Percentiles rank a stretch among this genome's conserved stretches.
Conservation (phyloP, 768 basidiomycete species). For the Trametes gibbosa region DNA sequence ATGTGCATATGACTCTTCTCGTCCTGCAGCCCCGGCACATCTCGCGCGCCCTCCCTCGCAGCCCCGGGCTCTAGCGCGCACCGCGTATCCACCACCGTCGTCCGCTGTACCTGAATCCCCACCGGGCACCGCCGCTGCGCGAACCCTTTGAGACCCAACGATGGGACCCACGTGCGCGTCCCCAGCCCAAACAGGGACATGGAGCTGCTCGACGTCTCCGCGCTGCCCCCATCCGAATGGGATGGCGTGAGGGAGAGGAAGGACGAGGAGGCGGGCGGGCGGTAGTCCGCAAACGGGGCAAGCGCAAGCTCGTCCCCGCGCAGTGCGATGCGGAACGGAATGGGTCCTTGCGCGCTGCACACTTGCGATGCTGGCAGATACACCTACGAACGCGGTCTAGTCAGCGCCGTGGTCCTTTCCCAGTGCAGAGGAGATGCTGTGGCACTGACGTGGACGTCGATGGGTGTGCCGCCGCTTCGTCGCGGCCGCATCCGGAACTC, state of each 20-base stretch:
- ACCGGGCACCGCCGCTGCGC: conserved; percentile 3
- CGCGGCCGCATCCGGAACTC: conserved; percentile 16
- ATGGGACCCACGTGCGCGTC: background rate
- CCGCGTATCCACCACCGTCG: conserved; percentile 11
- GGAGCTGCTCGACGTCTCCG: no score
- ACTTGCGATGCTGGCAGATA: conserved; percentile 26
- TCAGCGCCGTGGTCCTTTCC: background rate
- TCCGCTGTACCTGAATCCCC: conserved; percentile 9
- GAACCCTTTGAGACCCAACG: background rate
- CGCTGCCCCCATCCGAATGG: background rate
- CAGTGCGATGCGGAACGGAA: conserved; percentile 27
- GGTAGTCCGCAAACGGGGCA: conserved; percentile 21
- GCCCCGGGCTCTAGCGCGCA: background rate
- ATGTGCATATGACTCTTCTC: conserved; percentile 14
- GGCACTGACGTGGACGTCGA: conserved; percentile 24
- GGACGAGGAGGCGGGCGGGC: conserved; percentile 18
- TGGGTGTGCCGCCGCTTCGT: conserved; percentile 3
- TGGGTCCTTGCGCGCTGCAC: conserved; percentile 25
- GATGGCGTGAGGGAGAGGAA: conserved; percentile 24
- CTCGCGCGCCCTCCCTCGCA: background rate
- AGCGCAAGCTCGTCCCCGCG: conserved; percentile 24
- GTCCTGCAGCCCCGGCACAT: background rate
- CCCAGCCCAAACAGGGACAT: no score
- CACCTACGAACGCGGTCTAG: conserved; percentile 14
- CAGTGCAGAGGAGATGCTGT: background rate